A percentile compares a stretch with the other conserved stretches of the same genome.
phyloP scores from a whole-genome alignment of 306 rosid species.

The Rosa lucieae region DNA sequence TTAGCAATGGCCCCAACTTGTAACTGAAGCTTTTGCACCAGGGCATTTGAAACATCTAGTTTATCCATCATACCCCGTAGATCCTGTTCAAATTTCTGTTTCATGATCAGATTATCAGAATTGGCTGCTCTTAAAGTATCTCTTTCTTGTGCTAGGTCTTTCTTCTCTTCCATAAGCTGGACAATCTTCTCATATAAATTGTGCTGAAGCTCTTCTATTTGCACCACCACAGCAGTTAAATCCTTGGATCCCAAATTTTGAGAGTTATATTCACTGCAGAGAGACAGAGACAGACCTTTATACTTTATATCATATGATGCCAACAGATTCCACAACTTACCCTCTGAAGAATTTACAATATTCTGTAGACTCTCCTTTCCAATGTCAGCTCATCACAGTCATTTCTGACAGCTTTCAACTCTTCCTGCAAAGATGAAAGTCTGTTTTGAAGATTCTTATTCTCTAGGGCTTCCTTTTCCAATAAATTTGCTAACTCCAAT shows the following conservation, averaged over 20 bases:
- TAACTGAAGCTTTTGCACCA: constrained; percentile 65
- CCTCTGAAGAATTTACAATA: constrained; percentile 36
- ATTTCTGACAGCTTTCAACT: constrained; percentile 50
- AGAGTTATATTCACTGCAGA: constrained; percentile 38
- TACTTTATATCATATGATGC: constrained; percentile 44
- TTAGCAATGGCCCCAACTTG: constrained; percentile 62
- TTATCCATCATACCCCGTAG: constrained; percentile 43
- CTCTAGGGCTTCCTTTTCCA: constrained; percentile 51
- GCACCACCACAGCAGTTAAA: constrained; percentile 49
- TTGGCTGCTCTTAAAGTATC: constrained; percentile 49
- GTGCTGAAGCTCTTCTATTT: constrained; percentile 64
- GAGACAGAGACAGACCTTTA: constrained; percentile 38
- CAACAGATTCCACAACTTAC: constrained; percentile 57
- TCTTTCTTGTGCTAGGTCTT: constrained; percentile 48
- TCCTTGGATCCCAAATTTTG: constrained; percentile 46
- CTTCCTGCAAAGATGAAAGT: constrained; percentile 58
- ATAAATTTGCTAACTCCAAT: constrained; percentile 51
- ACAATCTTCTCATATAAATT: constrained; percentile 50
- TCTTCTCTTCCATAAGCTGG: constrained; percentile 67
- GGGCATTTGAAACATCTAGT: constrained; percentile 48
- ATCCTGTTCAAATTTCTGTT: constrained; percentile 56
- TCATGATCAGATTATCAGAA: constrained; percentile 57
- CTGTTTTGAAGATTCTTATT: constrained; percentile 47
- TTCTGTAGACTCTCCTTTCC: constrained; percentile 62
- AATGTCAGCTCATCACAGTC: constrained; percentile 53